Base-by-base conservation (phyloP, 2,329 filamentous ascomycete species). In the Exophiala oligosperma region DNA sequence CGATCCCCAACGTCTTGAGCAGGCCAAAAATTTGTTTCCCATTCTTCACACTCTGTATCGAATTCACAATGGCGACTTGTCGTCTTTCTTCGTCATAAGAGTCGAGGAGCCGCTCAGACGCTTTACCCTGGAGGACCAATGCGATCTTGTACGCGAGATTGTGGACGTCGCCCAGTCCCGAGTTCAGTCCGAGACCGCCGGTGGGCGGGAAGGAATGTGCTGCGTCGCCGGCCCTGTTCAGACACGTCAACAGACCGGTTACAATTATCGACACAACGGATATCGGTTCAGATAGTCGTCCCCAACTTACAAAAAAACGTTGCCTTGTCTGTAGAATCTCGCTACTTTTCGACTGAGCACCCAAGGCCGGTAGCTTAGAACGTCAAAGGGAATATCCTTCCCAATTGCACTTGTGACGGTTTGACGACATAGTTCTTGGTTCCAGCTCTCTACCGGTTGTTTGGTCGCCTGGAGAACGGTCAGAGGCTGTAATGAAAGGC, bases 201-300 rank as follows among this genome's bases (percentile, higher is more conserved):
- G 78, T 76, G 0, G 80, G 80, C 40, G 74, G 80, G 60, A 84
- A 81, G 14, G 81, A 81, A 57, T 85, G 82, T 1, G 79, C 81
- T 4, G 82, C 81, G 55, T 86, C 83, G 11, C 83, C 82, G 12
- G 46, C 46, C 81, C 84, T 23, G 77, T 48, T 24, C 17, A 17
- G 17, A 17, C 17, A 17, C 17, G 24, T 32, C 46, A 84, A 9
- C 9, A 35, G 32, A 35, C 7, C 32, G 32, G 9, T 35, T 2
- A 4, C 28, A 29, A 17, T 17, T 17, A 17, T 17, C 17, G 28
- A 8, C 28, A 29, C 28, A 5, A 81, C 38, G 74, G 81, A 59
- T 84, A 81, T 11, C 81, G 81, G 59, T 85, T 82, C 1, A 80
- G 81, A 4, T 82, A 81, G 56, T 86, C 83, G 12, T 83, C 82